phyloP scores from a whole-genome alignment of 495 filamentous ascomycete species.

The Lophium mytilinum region DNA sequence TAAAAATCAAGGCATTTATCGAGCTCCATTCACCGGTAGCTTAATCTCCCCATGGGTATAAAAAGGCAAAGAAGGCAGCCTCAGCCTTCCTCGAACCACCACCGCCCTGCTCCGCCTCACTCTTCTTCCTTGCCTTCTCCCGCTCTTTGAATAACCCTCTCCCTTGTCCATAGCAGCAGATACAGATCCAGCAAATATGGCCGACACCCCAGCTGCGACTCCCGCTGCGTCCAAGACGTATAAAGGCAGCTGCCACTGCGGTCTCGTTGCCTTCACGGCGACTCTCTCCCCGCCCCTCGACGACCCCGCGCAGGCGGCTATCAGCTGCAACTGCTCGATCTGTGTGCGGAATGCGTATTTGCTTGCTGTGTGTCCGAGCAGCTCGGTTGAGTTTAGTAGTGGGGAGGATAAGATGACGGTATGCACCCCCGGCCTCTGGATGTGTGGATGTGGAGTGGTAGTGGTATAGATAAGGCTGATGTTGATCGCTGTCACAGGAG shows the following conservation, averaged over 20 bases:
- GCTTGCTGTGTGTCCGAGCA: constrained; percentile 30
- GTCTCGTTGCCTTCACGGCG: constrained; percentile 27
- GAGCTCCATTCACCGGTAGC: neutral
- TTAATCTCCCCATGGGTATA: neutral
- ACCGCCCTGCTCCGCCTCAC: neutral
- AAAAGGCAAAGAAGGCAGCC: neutral
- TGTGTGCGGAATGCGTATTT: constrained; percentile 39
- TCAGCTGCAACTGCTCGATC: constrained; percentile 37
- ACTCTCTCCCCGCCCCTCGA: constrained; percentile 25
- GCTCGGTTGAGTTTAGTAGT: constrained; percentile 23
- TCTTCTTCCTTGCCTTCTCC: neutral
- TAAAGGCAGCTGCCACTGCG: constrained; percentile 35
- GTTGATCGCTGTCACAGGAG: constrained; percentile 3
- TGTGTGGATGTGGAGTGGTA: neutral
- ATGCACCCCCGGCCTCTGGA: neutral
- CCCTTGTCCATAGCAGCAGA: neutral
- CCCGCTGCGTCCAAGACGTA: constrained; percentile 18
- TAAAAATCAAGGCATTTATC: neutral
- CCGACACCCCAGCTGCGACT: neutral
- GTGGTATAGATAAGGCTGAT: neutral
- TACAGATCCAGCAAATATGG: neutral
- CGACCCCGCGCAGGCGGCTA: constrained; percentile 23
- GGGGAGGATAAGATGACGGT: constrained; percentile 18
- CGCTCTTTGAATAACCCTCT: neutral
- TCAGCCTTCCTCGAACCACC: neutral